Evolutionary conservation across 495 filamentous ascomycete species (phyloP).

Genomic region (Zalerion maritima): DNA sequence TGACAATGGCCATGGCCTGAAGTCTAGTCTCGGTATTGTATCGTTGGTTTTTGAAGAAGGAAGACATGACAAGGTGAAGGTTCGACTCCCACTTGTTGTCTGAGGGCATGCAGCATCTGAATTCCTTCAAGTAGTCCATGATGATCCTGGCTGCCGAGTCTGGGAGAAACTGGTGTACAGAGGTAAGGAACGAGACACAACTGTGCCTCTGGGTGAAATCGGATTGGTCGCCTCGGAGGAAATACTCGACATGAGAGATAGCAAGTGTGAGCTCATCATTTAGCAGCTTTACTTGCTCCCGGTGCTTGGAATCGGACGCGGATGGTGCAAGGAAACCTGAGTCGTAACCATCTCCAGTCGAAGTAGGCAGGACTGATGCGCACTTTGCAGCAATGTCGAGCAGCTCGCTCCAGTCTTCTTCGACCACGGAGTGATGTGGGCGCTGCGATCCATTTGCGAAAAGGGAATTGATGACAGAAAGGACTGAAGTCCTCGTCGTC

Average conservation of each 20-base stretch:
- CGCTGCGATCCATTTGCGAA: constrained; percentile 24
- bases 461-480: constrained; percentile 37
- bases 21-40: constrained; percentile 54
- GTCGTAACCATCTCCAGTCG: constrained; percentile 27
- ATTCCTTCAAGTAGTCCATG: constrained; percentile 43
- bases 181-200: constrained; percentile 55
- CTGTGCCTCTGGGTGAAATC: constrained; percentile 43
- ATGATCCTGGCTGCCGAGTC: constrained; percentile 43
- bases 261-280: constrained; percentile 20
- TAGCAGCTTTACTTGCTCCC: constrained; percentile 23
- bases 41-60: constrained; percentile 48
- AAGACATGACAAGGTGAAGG: constrained; percentile 42
- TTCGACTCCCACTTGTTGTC: constrained; percentile 52
- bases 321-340: constrained; percentile 16
- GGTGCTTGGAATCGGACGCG: constrained; percentile 1
- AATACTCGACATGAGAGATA: constrained; percentile 26
- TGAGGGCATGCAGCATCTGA: constrained; percentile 56
- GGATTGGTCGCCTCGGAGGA: constrained; percentile 14
- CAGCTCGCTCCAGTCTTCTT: constrained; percentile 39
- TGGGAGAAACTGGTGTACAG: constrained; percentile 39
- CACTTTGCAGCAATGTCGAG: constrained; percentile 31
- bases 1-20: constrained; percentile 49
- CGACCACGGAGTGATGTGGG: constrained; percentile 26
- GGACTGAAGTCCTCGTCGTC: constrained; percentile 35
- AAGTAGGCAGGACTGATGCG: constrained; percentile 24